phyloP scores from a whole-genome alignment of 2,329 filamentous ascomycete genomes.

The Penicillium sp. region DNA sequence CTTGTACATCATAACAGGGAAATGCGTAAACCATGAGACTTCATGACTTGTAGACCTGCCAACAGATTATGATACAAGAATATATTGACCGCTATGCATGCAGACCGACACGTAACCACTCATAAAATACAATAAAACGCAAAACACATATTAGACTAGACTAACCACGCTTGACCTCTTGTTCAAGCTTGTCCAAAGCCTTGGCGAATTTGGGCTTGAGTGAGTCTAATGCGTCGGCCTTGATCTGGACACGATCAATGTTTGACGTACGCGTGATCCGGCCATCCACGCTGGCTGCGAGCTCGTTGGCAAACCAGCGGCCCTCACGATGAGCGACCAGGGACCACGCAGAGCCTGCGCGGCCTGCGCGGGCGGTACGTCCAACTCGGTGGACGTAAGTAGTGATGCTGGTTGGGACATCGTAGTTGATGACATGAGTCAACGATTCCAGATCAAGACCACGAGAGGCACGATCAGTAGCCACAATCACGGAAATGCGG shows the following conservation, averaged over 20 bases:
- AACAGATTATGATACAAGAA: constrained; percentile 3
- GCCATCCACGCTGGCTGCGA: constrained; percentile 47
- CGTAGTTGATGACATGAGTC: constrained; percentile 86
- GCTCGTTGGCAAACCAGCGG: constrained; percentile 83
- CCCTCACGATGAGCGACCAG: constrained; percentile 73
- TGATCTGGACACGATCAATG: constrained; percentile 28
- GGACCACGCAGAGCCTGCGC: constrained; percentile 71
- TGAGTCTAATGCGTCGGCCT: constrained; percentile 22
- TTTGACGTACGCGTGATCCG: constrained; percentile 26
- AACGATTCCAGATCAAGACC: constrained; percentile 75
- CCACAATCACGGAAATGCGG: constrained; percentile 66
- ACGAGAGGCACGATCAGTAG: constrained; percentile 85
- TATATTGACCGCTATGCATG: constrained; percentile 4
- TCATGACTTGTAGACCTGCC: not conserved
- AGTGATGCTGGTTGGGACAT: constrained; percentile 69
- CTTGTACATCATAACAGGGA: not conserved
- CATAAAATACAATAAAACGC: constrained; percentile 1
- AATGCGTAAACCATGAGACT: not conserved
- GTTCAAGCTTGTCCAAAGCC: constrained; percentile 32
- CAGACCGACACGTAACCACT: constrained; percentile 1
- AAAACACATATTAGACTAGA: not conserved
- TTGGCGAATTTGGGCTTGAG: constrained; percentile 27
- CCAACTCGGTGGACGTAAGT: constrained; percentile 89
- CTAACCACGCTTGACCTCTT: constrained; percentile 26
- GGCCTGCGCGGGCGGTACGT: constrained; percentile 75